Conservation (phyloP, 345 rosid genomes). For the Diplotaxis tenuifolia region DNA sequence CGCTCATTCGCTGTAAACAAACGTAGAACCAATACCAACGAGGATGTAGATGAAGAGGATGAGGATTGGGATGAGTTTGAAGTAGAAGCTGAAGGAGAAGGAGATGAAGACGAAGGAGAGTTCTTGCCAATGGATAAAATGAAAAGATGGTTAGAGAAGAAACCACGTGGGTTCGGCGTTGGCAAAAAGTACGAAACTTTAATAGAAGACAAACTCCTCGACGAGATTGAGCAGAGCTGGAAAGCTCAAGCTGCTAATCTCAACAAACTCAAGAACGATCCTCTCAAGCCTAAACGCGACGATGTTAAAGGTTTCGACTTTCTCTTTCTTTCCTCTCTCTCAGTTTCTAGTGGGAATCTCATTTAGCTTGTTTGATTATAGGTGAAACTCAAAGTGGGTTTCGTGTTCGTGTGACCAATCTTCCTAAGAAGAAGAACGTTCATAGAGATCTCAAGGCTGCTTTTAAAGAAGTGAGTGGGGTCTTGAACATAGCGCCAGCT, state of each 20-base stretch:
- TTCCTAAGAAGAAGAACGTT: constrained; percentile 92
- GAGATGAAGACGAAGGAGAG: constrained; percentile 46
- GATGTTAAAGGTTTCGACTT: neutral
- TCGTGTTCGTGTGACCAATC: constrained; percentile 59
- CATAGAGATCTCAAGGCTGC: constrained; percentile 74
- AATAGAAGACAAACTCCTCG: constrained; percentile 73
- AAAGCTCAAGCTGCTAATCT: constrained; percentile 67
- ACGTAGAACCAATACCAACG: constrained; percentile 18
- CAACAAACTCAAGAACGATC: constrained; percentile 57
- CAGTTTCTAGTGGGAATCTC: constrained; percentile 10
- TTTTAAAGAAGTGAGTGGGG: constrained; percentile 61
- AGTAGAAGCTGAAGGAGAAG: constrained; percentile 33
- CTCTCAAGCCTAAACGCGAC: constrained; percentile 36
- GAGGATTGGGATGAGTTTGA: constrained; percentile 40
- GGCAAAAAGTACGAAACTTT: constrained; percentile 68
- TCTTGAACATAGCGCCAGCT: constrained; percentile 59
- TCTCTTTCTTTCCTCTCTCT: neutral
- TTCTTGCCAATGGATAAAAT: constrained; percentile 53
- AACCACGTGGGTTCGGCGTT: constrained; percentile 78
- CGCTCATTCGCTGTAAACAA: constrained; percentile 23
- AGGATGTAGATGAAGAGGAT: constrained; percentile 11
- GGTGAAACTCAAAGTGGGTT: constrained; percentile 48
- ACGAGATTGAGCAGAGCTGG: constrained; percentile 67
- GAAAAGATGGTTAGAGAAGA: constrained; percentile 66
- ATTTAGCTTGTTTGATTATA: constrained; percentile 2